Evolutionary conservation across 495 filamentous ascomycete genomes (phyloP).

Genomic region (Aspergillus homomorphus): DNA sequence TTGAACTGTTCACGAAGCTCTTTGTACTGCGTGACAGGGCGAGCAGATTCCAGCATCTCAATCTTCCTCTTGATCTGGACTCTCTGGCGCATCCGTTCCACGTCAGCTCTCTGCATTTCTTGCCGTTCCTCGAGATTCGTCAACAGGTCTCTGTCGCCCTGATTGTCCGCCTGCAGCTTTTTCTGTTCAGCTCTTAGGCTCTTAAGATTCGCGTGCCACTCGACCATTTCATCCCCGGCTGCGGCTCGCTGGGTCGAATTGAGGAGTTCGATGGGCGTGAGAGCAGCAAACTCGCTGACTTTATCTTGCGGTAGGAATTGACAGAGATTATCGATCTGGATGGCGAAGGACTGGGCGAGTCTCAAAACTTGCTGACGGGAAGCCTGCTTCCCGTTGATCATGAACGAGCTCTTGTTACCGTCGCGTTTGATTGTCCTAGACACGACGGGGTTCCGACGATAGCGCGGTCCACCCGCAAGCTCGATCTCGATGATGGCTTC

Average conservation of each 20-base stretch:
- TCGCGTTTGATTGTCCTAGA: conserved; percentile 73
- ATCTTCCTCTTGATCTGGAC: conserved; percentile 63
- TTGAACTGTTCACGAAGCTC: conserved; percentile 29
- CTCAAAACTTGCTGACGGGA: conserved; percentile 58
- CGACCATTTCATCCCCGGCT: conserved; percentile 72
- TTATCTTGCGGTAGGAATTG: conserved; percentile 97
- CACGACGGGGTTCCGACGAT: conserved; percentile 64
- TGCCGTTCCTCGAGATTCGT: conserved; percentile 69
- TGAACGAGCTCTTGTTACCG: conserved; percentile 73
- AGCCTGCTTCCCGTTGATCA: conserved; percentile 59
- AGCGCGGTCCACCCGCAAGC: conserved; percentile 55
- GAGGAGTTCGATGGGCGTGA: conserved; percentile 82
- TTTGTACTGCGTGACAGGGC: conserved; percentile 64
- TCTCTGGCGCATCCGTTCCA: conserved; percentile 76
- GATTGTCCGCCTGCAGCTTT: conserved; percentile 54
- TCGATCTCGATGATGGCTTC: conserved; percentile 88
- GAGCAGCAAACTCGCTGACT: conserved; percentile 87
- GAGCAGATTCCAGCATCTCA: conserved; percentile 60
- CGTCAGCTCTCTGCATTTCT: conserved; percentile 73
- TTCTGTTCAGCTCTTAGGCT: conserved; percentile 66
- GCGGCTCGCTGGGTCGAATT: conserved; percentile 83
- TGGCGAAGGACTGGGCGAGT: conserved; percentile 66
- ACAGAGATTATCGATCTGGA: conserved; percentile 96
- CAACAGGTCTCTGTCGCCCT: conserved; percentile 58
- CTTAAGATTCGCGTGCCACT: conserved; percentile 76